Evolutionary conservation across 2,329 filamentous ascomycete genomes (phyloP).

Genomic region (Tothia fuscella): DNA sequence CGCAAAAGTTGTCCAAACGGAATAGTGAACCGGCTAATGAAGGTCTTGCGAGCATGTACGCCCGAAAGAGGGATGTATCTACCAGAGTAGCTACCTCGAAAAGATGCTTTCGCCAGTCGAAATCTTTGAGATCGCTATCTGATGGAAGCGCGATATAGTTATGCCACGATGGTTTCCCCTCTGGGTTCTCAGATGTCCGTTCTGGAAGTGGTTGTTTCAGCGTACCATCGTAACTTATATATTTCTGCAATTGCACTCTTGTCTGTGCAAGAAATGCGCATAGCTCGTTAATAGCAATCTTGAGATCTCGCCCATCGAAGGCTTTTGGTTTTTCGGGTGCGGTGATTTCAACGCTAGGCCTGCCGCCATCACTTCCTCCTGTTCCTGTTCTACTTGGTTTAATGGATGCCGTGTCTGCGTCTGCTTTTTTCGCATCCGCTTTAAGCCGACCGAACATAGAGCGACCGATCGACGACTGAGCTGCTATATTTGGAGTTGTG

Average conservation of each 20-base stretch:
- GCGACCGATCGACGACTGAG: conserved; percentile 21
- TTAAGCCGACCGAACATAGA: conserved; percentile 37
- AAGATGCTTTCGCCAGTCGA: conserved; percentile 59
- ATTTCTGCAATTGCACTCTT: conserved; percentile 51
- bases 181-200: conserved; percentile 25
- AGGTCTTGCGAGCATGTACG: conserved; percentile 87
- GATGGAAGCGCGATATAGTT: conserved; percentile 29
- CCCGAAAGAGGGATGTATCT: conserved; percentile 87
- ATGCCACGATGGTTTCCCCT: conserved; percentile 30
- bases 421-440: conserved; percentile 33
- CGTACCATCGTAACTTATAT: conserved; percentile 46
- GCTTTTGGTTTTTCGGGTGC: conserved; percentile 35
- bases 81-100: conserved; percentile 69
- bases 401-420: conserved; percentile 45
- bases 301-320: conserved; percentile 68
- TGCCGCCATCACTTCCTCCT: conserved; percentile 45
- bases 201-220: conserved; percentile 46
- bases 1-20: conserved; percentile 92
- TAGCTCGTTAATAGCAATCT: conserved; percentile 67
- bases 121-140: conserved; percentile 23
- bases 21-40: conserved; percentile 80
- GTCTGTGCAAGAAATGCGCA: conserved; percentile 83
- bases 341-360: conserved; percentile 22
- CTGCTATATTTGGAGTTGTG: conserved; percentile 13
- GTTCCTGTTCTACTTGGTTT: conserved; percentile 45